Conservation (phyloP, 805 yeast species). For the Clavispora vitiphila region DNA sequence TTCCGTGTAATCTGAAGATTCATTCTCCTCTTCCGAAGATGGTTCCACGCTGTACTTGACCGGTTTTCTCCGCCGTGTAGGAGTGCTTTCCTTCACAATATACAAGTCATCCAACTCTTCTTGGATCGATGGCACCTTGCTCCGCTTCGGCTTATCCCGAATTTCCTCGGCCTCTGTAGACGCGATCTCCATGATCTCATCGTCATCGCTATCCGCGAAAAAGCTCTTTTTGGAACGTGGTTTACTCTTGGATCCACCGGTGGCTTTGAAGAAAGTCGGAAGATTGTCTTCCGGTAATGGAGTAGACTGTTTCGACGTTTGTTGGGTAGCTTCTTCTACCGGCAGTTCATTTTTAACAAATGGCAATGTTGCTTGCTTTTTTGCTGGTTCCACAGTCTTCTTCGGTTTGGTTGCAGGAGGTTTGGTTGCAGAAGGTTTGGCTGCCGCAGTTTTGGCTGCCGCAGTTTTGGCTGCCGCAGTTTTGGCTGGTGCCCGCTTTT, state of each 20-base stretch:
- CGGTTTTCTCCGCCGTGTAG: slow-evolving; percentile 9
- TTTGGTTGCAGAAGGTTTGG: slow-evolving; percentile 3
- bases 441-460: neutral
- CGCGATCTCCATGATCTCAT: slow-evolving; percentile 22
- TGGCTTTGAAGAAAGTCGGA: slow-evolving; percentile 12
- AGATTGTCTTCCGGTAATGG: slow-evolving; percentile 6
- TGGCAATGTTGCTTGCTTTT: slow-evolving; percentile 8
- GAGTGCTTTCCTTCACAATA: slow-evolving; percentile 5
- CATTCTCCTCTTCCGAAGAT: slow-evolving; percentile 5
- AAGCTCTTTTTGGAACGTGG: neutral
- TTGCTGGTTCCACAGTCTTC: neutral
- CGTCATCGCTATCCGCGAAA: slow-evolving; percentile 7
- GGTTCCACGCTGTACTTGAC: slow-evolving; percentile 13
- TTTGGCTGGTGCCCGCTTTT: slow-evolving; percentile 7
- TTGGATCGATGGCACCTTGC: slow-evolving; percentile 3
- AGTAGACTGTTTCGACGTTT: neutral
- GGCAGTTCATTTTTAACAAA: slow-evolving; percentile 3
- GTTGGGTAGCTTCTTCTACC: slow-evolving; percentile 1
- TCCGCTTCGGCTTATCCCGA: slow-evolving; percentile 1
- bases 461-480: neutral
- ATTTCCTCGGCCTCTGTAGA: neutral
- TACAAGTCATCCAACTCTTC: slow-evolving; percentile 15
- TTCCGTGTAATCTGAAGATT: slow-evolving; percentile 1
- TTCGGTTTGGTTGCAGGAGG: neutral
- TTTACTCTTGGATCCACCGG: slow-evolving; percentile 4